Evolutionary conservation across 176 grass and related monocot species (phyloP).

Genomic region (Pontederia paniculata): DNA sequence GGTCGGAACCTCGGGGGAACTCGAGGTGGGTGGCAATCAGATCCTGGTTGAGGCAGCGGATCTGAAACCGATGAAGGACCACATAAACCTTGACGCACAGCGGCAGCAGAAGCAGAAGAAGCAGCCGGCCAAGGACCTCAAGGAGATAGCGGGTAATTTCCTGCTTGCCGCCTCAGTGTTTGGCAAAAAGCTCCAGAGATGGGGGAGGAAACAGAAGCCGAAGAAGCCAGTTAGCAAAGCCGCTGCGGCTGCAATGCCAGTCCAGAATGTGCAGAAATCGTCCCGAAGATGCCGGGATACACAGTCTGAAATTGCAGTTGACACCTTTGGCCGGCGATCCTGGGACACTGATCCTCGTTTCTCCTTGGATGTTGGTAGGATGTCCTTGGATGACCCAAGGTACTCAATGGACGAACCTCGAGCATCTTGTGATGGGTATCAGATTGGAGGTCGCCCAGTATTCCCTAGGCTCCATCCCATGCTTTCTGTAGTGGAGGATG

Average conservation of each 20-base stretch:
- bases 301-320: constrained; percentile 25
- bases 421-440: constrained; percentile 47
- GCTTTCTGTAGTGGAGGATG: constrained; percentile 35
- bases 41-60: not conserved
- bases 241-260: constrained; percentile 17
- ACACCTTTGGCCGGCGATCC: constrained; percentile 22
- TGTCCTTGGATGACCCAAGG: constrained; percentile 29
- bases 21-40: not conserved
- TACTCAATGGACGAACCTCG: constrained; percentile 36
- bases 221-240: constrained; percentile 33
- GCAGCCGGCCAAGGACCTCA: constrained; percentile 15
- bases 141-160: constrained; percentile 29
- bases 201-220: constrained; percentile 58
- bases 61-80: constrained; percentile 34
- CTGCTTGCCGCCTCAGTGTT: constrained; percentile 26
- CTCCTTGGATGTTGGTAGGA: constrained; percentile 29
- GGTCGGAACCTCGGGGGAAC: constrained; percentile 9
- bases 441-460: constrained; percentile 12
- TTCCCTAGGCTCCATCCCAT: constrained; percentile 26
- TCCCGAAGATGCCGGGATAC: constrained; percentile 26
- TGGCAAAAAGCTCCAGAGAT: constrained; percentile 60
- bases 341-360: constrained; percentile 33
- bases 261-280: constrained; percentile 11
- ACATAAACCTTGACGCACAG: constrained; percentile 36
- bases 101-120: constrained; percentile 21